Conservation (phyloP, 192 early-diverging fungal genomes). For the Coemansia sp. region DNA sequence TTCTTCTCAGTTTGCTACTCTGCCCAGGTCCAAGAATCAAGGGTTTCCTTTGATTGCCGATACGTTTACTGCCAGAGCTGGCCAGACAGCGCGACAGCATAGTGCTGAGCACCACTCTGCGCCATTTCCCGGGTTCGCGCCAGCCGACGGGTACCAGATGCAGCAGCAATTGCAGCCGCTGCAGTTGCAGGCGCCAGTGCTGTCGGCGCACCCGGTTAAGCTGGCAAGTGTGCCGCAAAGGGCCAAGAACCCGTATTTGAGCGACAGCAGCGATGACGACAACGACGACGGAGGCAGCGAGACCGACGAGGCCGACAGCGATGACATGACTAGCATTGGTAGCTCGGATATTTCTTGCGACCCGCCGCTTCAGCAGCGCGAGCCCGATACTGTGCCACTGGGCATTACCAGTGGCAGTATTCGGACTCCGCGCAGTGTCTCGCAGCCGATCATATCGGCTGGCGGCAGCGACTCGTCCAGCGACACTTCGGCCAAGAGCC, state of each 20-base stretch:
- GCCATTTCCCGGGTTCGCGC: not conserved
- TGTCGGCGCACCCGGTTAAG: constrained; percentile 40
- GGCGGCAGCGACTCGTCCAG: constrained; percentile 28
- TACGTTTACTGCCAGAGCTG: constrained; percentile 1
- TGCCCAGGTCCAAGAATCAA: constrained; percentile 1
- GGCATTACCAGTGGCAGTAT: not conserved
- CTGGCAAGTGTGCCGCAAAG: constrained; percentile 25
- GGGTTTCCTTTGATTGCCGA: constrained; percentile 17
- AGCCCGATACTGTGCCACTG: not conserved
- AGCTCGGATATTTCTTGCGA: constrained; percentile 33
- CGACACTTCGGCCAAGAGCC: constrained; percentile 39
- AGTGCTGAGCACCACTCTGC: not conserved
- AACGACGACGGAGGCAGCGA: not conserved
- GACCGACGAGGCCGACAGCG: constrained; percentile 12
- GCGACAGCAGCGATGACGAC: constrained; percentile 31
- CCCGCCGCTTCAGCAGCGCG: not conserved
- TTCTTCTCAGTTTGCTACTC: not conserved
- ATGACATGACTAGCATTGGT: constrained; percentile 14
- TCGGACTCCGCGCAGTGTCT: constrained; percentile 3
- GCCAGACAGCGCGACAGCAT: not conserved
- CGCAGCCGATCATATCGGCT: constrained; percentile 12
- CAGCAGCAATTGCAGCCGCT: constrained; percentile 10
- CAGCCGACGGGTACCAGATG: constrained; percentile 8
- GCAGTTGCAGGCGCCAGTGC: constrained; percentile 10
- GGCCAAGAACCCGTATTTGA: constrained; percentile 41